phyloP scores from a whole-genome alignment of 2,329 filamentous ascomycete genomes.

The Hawksworthiomyces lignivorus region DNA sequence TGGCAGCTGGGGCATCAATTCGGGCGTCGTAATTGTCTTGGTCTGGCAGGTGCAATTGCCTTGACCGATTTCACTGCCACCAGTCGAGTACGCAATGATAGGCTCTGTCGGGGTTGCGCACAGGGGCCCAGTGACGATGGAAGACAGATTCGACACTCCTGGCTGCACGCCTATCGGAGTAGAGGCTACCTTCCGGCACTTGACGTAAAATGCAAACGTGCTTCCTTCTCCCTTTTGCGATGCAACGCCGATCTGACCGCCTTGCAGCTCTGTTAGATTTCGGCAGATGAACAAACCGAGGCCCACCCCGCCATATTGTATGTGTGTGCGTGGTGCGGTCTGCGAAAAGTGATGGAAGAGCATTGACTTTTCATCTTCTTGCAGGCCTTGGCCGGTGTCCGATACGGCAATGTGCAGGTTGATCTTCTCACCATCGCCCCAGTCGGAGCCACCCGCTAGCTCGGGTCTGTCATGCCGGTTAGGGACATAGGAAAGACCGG shows the following conservation, averaged over 20 bases:
- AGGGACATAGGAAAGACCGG: conserved; percentile 44
- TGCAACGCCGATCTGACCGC: conserved; percentile 67
- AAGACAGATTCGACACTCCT: conserved; percentile 7
- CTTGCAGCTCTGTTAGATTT: conserved; percentile 68
- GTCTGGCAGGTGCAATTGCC: conserved; percentile 1
- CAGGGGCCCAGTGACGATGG: conserved; percentile 23
- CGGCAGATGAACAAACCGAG: conserved; percentile 72
- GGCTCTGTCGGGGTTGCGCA: conserved; percentile 15
- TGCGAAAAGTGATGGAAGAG: conserved; percentile 77
- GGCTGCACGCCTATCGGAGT: conserved; percentile 3
- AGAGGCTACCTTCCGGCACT: conserved; percentile 43
- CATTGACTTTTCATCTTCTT: conserved; percentile 59
- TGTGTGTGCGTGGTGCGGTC: conserved; percentile 65
- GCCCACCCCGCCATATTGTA: conserved; percentile 70
- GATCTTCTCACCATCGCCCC: conserved; percentile 64
- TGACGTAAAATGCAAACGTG: conserved; percentile 71
- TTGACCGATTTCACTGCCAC: background rate
- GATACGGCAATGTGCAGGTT: conserved; percentile 66
- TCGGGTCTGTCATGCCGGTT: conserved; percentile 22
- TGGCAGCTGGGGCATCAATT: background rate
- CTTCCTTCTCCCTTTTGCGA: conserved; percentile 61
- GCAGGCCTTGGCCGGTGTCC: conserved; percentile 66
- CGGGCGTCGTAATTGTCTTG: background rate
- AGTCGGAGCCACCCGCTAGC: conserved; percentile 45
- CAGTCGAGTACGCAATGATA: conserved; percentile 2